These are phyloP conservation scores for Fraxinus angustifolia DNA, from an alignment of 305 asterid genomes.

Conservation along the genomic window DNA sequence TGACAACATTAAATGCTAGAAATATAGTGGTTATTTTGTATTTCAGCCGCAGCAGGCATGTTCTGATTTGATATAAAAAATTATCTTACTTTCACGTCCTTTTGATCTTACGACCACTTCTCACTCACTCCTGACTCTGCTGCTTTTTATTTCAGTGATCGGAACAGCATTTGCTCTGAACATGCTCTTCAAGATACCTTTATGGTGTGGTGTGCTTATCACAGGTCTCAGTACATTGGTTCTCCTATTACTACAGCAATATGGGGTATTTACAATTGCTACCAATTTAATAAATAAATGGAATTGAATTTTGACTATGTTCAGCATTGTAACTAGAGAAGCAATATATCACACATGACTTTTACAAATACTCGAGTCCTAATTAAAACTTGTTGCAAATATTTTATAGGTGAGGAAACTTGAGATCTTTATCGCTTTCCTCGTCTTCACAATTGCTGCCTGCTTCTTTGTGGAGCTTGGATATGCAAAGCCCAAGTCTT, in stretches of 20 bases:
- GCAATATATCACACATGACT: not conserved
- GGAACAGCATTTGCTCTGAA: conserved; percentile 97
- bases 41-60: not conserved
- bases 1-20: not conserved
- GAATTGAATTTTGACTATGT: conserved; percentile 2
- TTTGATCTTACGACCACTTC: not conserved
- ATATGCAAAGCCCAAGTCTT: conserved; percentile 69
- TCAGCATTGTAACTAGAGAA: not conserved
- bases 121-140: not conserved
- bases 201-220: conserved; percentile 92
- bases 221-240: conserved; percentile 88
- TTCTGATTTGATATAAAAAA: not conserved
- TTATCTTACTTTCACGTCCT: conserved; percentile 1
- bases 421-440: conserved; percentile 70
- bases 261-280: conserved; percentile 63
- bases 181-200: conserved; percentile 86
- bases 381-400: conserved; percentile 6
- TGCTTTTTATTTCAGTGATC: conserved; percentile 50
- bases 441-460: conserved; percentile 70
- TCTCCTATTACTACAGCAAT: conserved; percentile 79
- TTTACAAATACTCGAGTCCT: conserved; percentile 11
- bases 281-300: conserved; percentile 1
- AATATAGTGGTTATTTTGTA: not conserved
- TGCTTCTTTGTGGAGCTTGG: conserved; percentile 86
- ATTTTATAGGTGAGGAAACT: conserved; percentile 79